These are phyloP conservation scores for Ustilago cynodontis DNA, from an alignment of 1,284 basidiomycete species.

Conservation along the genomic window DNA sequence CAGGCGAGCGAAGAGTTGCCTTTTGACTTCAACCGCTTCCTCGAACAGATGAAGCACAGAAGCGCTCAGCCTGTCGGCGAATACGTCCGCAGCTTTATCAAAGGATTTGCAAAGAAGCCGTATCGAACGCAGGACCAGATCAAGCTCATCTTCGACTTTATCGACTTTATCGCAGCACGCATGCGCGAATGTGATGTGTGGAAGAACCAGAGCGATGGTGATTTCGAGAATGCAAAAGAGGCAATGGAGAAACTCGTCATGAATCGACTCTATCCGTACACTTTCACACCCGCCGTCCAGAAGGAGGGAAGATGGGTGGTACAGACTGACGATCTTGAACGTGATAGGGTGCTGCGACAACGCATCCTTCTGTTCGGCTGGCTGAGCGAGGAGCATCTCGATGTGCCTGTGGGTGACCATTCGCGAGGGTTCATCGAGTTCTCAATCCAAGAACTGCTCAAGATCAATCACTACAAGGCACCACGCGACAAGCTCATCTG, in stretches of 20 bases:
- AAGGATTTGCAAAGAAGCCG: conserved; percentile 68
- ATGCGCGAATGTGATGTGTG: conserved; percentile 66
- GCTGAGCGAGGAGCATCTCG: conserved; percentile 89
- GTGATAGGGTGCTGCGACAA: conserved; percentile 89
- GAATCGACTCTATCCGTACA: conserved; percentile 84
- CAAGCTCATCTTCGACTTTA: conserved; percentile 70
- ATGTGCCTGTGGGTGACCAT: conserved; percentile 71
- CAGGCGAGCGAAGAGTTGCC: conserved; percentile 62
- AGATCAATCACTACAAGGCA: conserved; percentile 98
- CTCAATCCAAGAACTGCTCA: conserved; percentile 86
- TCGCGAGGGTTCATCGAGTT: conserved; percentile 88
- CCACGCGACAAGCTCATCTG: conserved; percentile 98
- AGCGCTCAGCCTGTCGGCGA: conserved; percentile 67
- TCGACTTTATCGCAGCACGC: conserved; percentile 66
- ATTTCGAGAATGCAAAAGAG: conserved; percentile 97
- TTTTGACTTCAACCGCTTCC: conserved; percentile 69
- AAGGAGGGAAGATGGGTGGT: conserved; percentile 66
- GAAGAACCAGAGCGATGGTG: conserved; percentile 74
- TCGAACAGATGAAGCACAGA: conserved; percentile 69
- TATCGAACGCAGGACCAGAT: conserved; percentile 67
- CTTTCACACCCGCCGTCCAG: conserved; percentile 66
- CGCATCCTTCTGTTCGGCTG: conserved; percentile 92
- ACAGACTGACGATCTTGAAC: conserved; percentile 91
- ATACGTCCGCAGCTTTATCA: conserved; percentile 68
- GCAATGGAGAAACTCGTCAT: conserved; percentile 99